phyloP scores from a whole-genome alignment of 2,329 filamentous ascomycete species.

The Talaromyces sp. region DNA sequence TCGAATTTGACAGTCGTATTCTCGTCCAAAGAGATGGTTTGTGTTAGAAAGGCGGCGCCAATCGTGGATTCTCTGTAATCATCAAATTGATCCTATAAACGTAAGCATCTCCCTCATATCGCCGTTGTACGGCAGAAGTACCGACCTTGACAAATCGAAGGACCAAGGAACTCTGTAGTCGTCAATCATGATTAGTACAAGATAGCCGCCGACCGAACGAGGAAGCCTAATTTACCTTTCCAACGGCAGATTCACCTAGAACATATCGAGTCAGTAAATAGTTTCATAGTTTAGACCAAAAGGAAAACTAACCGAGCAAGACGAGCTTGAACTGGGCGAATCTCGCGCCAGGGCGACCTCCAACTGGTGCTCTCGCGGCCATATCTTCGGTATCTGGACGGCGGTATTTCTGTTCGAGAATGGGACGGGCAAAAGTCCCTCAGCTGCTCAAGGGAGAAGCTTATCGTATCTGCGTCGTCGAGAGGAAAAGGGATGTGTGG shows the following conservation, averaged over 20 bases:
- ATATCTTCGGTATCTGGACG: slow-evolving; percentile 52
- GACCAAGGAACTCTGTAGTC: slow-evolving; percentile 81
- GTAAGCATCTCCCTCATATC: slow-evolving; percentile 16
- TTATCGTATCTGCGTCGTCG: not conserved
- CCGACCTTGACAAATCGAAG: slow-evolving; percentile 94
- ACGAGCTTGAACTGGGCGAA: slow-evolving; percentile 99
- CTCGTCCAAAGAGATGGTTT: slow-evolving; percentile 97
- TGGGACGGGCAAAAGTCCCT: not conserved
- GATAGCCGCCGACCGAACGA: not conserved
- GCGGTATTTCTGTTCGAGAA: slow-evolving; percentile 7
- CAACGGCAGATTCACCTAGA: slow-evolving; percentile 92
- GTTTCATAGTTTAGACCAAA: not conserved
- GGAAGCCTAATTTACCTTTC: slow-evolving; percentile 65
- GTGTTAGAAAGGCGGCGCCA: slow-evolving; percentile 96
- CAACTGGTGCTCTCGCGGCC: slow-evolving; percentile 79
- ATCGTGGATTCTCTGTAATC: slow-evolving; percentile 97
- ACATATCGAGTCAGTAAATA: slow-evolving; percentile 14
- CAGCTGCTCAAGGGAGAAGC: not conserved
- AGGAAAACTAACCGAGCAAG: slow-evolving; percentile 69
- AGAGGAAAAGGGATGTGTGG: not conserved
- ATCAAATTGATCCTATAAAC: slow-evolving; percentile 92
- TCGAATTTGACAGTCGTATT: slow-evolving; percentile 99
- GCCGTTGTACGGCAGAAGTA: not conserved
- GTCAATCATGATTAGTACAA: slow-evolving; percentile 8
- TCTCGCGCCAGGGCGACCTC: slow-evolving; percentile 64